These are phyloP conservation scores for Sugiyamaella qingdaonensis DNA, from an alignment of 805 yeast genomes.

Conservation along the genomic window DNA sequence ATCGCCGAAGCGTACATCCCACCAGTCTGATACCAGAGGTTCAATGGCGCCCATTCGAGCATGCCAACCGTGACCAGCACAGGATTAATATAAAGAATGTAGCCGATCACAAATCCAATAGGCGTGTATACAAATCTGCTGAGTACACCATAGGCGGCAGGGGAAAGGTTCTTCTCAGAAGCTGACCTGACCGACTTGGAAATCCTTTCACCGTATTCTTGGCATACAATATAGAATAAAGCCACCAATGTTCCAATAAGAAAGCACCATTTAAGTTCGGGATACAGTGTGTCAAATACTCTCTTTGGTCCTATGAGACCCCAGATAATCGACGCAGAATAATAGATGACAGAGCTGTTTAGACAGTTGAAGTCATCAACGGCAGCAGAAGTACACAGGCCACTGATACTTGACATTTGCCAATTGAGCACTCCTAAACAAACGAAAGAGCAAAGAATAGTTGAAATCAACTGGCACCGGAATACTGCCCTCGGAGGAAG, in stretches of 20 bases:
- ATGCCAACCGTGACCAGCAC: slow-evolving; percentile 45
- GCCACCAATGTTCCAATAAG: slow-evolving; percentile 21
- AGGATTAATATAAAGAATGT: slow-evolving; percentile 38
- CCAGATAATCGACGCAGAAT: slow-evolving; percentile 43
- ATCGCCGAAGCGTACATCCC: slow-evolving; percentile 39
- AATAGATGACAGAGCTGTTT: slow-evolving; percentile 40
- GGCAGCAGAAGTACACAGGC: slow-evolving; percentile 29
- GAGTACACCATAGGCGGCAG: slow-evolving; percentile 36
- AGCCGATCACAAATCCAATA: slow-evolving; percentile 86
- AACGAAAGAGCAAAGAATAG: slow-evolving; percentile 26
- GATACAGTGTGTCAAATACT: slow-evolving; percentile 35
- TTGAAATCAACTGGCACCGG: slow-evolving; percentile 28
- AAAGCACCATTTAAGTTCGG: slow-evolving; percentile 22
- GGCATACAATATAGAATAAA: too few species aligned
- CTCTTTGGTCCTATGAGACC: slow-evolving; percentile 48
- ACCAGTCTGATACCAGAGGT: slow-evolving; percentile 40
- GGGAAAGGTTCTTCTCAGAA: too few species aligned
- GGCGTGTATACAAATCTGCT: slow-evolving; percentile 36
- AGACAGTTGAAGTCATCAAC: slow-evolving; percentile 35
- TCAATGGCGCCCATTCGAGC: slow-evolving; percentile 38
- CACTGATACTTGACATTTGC: slow-evolving; percentile 30
- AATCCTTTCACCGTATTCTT: too few species aligned
- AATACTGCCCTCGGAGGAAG: slow-evolving; percentile 22
- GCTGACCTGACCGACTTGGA: too few species aligned
- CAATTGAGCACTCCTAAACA: slow-evolving; percentile 21